These are phyloP conservation scores for Paraglomus brasilianum DNA, from an alignment of 192 early-diverging fungal genomes.

Conservation along the genomic window DNA sequence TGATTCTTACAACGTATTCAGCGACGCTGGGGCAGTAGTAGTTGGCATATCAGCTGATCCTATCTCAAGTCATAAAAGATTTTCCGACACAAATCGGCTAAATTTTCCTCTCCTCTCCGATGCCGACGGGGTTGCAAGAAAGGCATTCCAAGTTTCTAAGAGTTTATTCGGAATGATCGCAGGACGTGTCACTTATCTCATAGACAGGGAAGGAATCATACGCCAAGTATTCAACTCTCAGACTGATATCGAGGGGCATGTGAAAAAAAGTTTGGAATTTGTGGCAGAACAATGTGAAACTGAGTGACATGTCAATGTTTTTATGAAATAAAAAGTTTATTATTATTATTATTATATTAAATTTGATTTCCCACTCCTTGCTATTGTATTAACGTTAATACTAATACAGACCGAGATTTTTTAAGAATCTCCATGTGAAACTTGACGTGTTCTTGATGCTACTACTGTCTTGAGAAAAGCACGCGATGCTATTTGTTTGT, in stretches of 20 bases:
- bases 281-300: conserved; percentile 20
- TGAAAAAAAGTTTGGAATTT: conserved; percentile 34
- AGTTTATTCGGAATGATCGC: conserved; percentile 23
- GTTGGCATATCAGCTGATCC: conserved; percentile 38
- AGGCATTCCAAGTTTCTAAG: conserved; percentile 31
- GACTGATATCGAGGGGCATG: conserved; percentile 34
- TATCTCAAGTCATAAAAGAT: conserved; percentile 35
- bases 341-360: too few relatives aligned
- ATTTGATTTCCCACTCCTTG: too few relatives aligned
- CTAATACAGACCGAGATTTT: too few relatives aligned
- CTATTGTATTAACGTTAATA: too few relatives aligned
- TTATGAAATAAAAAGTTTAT: too few relatives aligned
- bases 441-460: too few relatives aligned
- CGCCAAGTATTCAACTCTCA: conserved; percentile 41
- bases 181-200: conserved; percentile 41
- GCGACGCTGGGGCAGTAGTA: conserved; percentile 36
- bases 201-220: conserved; percentile 38
- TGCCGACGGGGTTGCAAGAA: conserved; percentile 30
- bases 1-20: conserved; percentile 38
- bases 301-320: too few relatives aligned
- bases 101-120: conserved; percentile 39
- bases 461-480: too few relatives aligned
- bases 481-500: too few relatives aligned
- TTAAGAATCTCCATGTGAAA: too few relatives aligned
- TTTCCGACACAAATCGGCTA: conserved; percentile 30